Percentiles rank a stretch among this genome's conserved stretches.
Evolutionary conservation across 148 eudicot species (phyloP).

Genomic region (Gaultheria prostrata): DNA sequence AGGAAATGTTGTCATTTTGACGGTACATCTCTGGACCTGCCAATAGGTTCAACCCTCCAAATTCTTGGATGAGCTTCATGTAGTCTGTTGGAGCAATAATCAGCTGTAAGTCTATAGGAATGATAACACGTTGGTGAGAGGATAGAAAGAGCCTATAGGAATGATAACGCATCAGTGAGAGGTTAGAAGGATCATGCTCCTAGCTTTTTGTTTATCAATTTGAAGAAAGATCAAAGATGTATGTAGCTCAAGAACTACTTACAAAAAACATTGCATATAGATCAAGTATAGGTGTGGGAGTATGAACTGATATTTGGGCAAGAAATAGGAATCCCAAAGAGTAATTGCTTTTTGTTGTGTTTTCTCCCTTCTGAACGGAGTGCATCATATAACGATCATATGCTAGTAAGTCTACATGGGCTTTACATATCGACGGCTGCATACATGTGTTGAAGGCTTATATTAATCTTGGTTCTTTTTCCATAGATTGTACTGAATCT

Average conservation of each 20-base stretch:
- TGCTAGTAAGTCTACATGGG: neutral
- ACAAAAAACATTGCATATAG: neutral
- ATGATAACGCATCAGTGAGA: neutral
- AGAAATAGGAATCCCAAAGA: neutral
- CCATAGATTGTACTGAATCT: neutral
- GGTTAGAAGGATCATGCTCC: neutral
- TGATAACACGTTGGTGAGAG: neutral
- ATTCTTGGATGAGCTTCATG: neutral
- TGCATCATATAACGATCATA: neutral
- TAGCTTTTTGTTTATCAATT: neutral
- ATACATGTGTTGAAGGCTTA: neutral
- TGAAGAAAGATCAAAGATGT: neutral
- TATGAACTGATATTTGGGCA: neutral
- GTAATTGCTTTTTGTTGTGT: neutral
- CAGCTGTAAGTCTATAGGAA: neutral
- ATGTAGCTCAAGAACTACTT: neutral
- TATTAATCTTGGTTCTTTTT: neutral
- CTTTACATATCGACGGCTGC: neutral
- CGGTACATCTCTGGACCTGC: neutral
- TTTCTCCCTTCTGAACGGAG: neutral
- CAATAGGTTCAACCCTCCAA: neutral
- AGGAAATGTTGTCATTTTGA: neutral
- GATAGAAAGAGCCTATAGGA: neutral
- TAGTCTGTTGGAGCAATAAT: slow-evolving; percentile 4
- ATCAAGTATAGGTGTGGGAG: neutral